Evolutionary conservation across 768 basidiomycete species (phyloP).

Genomic region (Collybiopsis luxurians): DNA sequence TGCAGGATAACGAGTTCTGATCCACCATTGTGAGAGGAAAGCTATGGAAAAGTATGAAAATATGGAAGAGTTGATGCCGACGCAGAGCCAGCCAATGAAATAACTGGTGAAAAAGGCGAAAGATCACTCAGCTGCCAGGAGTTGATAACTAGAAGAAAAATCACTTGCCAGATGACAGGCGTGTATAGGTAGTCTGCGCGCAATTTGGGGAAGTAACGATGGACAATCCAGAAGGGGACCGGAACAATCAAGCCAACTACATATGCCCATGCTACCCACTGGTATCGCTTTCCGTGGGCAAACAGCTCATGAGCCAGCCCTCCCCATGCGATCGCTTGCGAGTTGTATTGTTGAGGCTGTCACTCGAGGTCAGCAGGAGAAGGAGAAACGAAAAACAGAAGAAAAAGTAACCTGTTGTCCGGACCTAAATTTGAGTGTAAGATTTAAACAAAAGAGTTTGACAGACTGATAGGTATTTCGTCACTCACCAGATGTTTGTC

Average conservation of each 20-base stretch:
- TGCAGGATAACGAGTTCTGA: slow-evolving; percentile 37
- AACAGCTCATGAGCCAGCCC: slow-evolving; percentile 49
- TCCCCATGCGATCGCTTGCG: slow-evolving; percentile 55
- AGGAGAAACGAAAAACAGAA: slow-evolving; percentile 18
- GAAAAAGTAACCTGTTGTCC: slow-evolving; percentile 32
- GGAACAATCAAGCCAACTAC: slow-evolving; percentile 51
- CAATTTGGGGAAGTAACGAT: slow-evolving; percentile 45
- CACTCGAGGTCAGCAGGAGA: background rate
- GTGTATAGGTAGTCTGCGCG: slow-evolving; percentile 48
- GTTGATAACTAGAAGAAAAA: background rate
- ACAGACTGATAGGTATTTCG: slow-evolving; percentile 7
- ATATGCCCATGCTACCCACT: slow-evolving; percentile 46
- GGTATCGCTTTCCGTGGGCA: slow-evolving; percentile 42
- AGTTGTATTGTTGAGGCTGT: slow-evolving; percentile 38
- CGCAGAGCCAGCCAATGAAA: slow-evolving; percentile 46
- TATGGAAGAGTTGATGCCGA: slow-evolving; percentile 56
- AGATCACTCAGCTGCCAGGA: too few relatives aligned
- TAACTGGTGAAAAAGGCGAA: slow-evolving; percentile 23
- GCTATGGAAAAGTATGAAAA: slow-evolving; percentile 44
- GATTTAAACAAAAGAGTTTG: slow-evolving; percentile 34
- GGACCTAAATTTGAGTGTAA: slow-evolving; percentile 32
- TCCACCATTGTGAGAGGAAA: slow-evolving; percentile 45
- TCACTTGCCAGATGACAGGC: slow-evolving; percentile 33
- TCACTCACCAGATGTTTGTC: slow-evolving; percentile 40
- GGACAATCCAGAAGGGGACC: slow-evolving; percentile 53